A percentile compares a stretch with the other conserved stretches of the same genome.
phyloP scores from a whole-genome alignment of 805 yeast genomes.

The Spathaspora boniae region DNA sequence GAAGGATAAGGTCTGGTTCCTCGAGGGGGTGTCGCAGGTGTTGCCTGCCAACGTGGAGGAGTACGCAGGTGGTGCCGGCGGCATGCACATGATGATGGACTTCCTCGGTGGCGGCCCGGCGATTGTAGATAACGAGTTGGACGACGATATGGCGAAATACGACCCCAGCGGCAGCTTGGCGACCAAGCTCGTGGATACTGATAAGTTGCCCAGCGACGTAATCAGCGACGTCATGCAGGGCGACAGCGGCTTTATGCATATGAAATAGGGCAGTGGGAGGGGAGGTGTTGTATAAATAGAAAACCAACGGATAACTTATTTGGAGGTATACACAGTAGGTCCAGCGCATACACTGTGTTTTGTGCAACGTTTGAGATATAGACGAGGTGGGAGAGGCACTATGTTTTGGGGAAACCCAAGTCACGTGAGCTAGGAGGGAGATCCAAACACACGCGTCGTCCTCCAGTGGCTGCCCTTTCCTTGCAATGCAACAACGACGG shows the following conservation, averaged over 20 bases:
- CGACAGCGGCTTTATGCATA: conserved; percentile 39
- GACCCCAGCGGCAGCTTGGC: conserved; percentile 44
- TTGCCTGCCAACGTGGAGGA: conserved; percentile 90
- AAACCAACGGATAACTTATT: no score
- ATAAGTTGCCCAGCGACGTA: conserved; percentile 55
- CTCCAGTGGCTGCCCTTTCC: no score
- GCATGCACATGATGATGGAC: conserved; percentile 89
- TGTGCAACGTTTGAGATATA: no score
- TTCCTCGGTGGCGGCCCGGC: conserved; percentile 69
- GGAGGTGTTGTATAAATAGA: no score
- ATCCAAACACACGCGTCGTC: no score
- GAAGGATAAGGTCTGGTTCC: conserved; percentile 89
- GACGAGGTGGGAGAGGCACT: no score
- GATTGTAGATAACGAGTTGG: conserved; percentile 31
- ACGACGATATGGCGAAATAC: conserved; percentile 36
- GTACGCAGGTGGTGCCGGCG: conserved; percentile 82
- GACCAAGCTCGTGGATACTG: conserved; percentile 49
- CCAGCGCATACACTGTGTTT: no score
- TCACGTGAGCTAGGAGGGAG: no score
- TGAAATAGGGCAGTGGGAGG: conserved; percentile 22
- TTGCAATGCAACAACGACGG: no score
- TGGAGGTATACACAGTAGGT: no score
- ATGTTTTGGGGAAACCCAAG: no score
- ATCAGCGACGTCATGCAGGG: conserved; percentile 52
- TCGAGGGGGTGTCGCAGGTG: conserved; percentile 86